Percentiles rank a stretch among this genome's conserved stretches.
phyloP scores from a whole-genome alignment of 2,329 filamentous ascomycete genomes.

The Xylariomycetidae sp. region DNA sequence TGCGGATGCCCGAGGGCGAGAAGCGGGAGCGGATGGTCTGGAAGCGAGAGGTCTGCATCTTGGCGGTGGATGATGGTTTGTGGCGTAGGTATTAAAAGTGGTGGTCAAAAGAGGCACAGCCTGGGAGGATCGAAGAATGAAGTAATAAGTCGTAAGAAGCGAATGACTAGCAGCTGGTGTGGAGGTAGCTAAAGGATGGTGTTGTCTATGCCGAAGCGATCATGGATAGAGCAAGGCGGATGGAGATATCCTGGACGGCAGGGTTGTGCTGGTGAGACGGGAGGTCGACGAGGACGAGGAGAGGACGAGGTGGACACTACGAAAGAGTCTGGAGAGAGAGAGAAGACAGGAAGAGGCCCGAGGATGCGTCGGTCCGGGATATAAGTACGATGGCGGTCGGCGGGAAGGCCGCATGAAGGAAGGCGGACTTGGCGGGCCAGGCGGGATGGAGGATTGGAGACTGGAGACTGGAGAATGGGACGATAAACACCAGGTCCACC shows the following conservation, averaged over 20 bases:
- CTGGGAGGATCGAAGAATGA: conserved; percentile 16
- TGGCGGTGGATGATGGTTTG: conserved; percentile 14
- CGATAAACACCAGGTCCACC: conserved; percentile 17
- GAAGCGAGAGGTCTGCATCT: conserved; percentile 44
- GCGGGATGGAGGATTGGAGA: too few relatives aligned
- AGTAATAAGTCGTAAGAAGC: conserved; percentile 18
- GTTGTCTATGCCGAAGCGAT: conserved; percentile 21
- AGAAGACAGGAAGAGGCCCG: conserved; percentile 6
- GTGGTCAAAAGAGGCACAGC: conserved; percentile 25
- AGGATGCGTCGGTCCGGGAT: conserved; percentile 11
- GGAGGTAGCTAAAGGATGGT: conserved; percentile 21
- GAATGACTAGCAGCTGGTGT: conserved; percentile 21
- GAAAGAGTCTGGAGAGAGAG: conserved; percentile 17
- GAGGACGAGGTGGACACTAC: conserved; percentile 15
- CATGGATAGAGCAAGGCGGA: conserved; percentile 14
- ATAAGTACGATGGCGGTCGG: conserved; percentile 11
- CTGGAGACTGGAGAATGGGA: too few relatives aligned
- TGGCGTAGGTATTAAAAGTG: conserved; percentile 1
- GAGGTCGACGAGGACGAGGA: conserved; percentile 11
- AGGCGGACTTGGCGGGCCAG: too few relatives aligned
- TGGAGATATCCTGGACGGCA: conserved; percentile 8
- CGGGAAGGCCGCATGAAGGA: conserved; percentile 10
- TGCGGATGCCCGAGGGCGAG: conserved; percentile 42
- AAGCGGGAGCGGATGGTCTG: conserved; percentile 46
- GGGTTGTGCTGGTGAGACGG: conserved; percentile 4